Percentiles rank a stretch among this genome's conserved stretches.
Conservation (phyloP, 2,329 filamentous ascomycete species). For the Fusarium sambucinum region DNA sequence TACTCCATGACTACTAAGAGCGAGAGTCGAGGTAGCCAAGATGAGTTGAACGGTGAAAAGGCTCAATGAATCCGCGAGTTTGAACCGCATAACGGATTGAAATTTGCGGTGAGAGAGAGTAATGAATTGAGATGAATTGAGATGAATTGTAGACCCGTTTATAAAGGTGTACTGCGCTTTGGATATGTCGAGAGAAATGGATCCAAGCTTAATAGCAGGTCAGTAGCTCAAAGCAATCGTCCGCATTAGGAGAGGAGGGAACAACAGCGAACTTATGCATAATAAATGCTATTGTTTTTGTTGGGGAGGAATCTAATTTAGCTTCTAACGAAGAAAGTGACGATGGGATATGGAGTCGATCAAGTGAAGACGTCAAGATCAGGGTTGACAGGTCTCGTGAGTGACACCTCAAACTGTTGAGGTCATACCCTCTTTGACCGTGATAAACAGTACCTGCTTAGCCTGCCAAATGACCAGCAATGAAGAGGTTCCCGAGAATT, state of each 20-base stretch:
- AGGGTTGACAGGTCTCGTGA: slow-evolving; percentile 44
- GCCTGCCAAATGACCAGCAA: slow-evolving; percentile 6
- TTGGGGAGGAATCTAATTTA: slow-evolving; percentile 9
- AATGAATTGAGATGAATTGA: too few relatives aligned
- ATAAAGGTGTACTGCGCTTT: background rate
- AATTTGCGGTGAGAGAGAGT: slow-evolving; percentile 1
- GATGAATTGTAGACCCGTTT: background rate
- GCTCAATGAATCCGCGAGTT: background rate
- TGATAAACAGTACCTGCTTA: slow-evolving; percentile 21
- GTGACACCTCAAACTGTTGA: slow-evolving; percentile 31
- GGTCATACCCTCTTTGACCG: slow-evolving; percentile 39
- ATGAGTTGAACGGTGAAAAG: slow-evolving; percentile 38
- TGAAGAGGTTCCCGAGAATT: slow-evolving; percentile 1
- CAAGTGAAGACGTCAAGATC: slow-evolving; percentile 37
- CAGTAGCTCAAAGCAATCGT: background rate
- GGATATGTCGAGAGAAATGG: background rate
- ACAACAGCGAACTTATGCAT: slow-evolving; percentile 3
- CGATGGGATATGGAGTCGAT: slow-evolving; percentile 16
- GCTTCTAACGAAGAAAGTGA: slow-evolving; percentile 7
- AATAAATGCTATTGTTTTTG: slow-evolving; percentile 6
- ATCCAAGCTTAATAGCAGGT: background rate
- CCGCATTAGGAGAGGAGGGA: background rate
- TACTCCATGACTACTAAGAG: slow-evolving; percentile 22
- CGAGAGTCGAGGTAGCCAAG: slow-evolving; percentile 27
- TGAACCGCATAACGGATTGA: slow-evolving; percentile 27